These are phyloP conservation scores for Rutstroemia sp. DNA, from an alignment of 2,329 filamentous ascomycete genomes.

Conservation along the genomic window DNA sequence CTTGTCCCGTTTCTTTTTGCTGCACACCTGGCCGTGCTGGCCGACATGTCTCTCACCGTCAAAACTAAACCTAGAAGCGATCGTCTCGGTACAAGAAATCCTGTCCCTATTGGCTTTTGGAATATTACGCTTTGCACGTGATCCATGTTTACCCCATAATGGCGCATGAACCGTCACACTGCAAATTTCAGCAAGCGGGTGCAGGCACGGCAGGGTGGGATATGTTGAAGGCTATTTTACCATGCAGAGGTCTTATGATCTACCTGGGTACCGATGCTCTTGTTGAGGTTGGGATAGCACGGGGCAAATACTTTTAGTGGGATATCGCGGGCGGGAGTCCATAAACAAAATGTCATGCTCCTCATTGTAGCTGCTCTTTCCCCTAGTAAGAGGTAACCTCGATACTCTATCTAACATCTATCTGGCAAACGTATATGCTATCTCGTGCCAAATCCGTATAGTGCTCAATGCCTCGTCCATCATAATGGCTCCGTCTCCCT, in stretches of 20 bases:
- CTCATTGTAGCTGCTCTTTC: no score
- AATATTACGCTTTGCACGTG: neutral
- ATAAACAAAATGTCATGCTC: no score
- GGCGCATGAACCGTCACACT: constrained; percentile 1
- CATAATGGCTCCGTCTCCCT: constrained; percentile 64
- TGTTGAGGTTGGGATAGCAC: no score
- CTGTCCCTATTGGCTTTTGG: neutral
- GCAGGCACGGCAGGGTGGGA: no score
- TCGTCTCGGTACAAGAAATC: neutral
- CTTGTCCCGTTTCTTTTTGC: neutral
- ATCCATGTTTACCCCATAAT: neutral
- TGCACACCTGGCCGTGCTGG: neutral
- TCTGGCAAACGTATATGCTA: neutral
- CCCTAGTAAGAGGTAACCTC: no score
- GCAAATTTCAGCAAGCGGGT: neutral
- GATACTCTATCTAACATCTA: neutral
- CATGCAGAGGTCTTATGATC: no score
- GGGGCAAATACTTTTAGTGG: no score
- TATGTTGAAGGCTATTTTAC: neutral
- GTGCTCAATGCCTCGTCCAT: neutral
- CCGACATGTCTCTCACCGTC: neutral
- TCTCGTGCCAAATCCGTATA: neutral
- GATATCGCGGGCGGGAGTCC: no score
- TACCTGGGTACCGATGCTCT: no score
- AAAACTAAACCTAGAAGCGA: constrained; percentile 2